phyloP scores from a whole-genome alignment of 306 rosid species.

The Ammopiptanthus mongolicus region DNA sequence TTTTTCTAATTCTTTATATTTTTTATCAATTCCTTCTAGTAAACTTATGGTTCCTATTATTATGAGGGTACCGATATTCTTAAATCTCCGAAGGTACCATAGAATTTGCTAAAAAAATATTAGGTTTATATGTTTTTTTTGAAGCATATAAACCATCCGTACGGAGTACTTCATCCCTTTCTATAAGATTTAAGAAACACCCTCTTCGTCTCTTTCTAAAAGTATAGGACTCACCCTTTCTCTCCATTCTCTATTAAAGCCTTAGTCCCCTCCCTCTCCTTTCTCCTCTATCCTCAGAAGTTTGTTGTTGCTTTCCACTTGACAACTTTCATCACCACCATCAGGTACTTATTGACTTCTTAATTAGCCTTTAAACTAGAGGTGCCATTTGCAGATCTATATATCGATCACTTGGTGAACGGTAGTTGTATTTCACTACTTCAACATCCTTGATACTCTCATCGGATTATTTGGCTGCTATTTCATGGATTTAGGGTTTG shows the following conservation, averaged over 20 bases:
- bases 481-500: conserved; percentile 40
- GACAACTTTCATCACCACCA: background rate
- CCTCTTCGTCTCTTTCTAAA: background rate
- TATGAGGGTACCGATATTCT: no score
- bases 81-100: no score
- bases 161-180: no score
- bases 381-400: background rate
- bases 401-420: no score
- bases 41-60: no score
- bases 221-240: background rate
- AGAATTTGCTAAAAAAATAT: no score
- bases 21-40: no score
- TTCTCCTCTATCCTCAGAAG: background rate
- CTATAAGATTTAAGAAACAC: background rate
- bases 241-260: background rate
- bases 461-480: background rate
- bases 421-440: background rate
- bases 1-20: no score
- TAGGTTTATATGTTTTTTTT: no score
- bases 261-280: no score
- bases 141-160: background rate
- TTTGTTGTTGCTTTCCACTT: background rate
- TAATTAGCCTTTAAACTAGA: no score
- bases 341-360: background rate
- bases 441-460: background rate